Percentiles rank a stretch among this genome's conserved stretches.
These are phyloP conservation scores for Saussurea involucrata DNA, from an alignment of 129 eudicot genomes.

Conservation along the genomic window DNA sequence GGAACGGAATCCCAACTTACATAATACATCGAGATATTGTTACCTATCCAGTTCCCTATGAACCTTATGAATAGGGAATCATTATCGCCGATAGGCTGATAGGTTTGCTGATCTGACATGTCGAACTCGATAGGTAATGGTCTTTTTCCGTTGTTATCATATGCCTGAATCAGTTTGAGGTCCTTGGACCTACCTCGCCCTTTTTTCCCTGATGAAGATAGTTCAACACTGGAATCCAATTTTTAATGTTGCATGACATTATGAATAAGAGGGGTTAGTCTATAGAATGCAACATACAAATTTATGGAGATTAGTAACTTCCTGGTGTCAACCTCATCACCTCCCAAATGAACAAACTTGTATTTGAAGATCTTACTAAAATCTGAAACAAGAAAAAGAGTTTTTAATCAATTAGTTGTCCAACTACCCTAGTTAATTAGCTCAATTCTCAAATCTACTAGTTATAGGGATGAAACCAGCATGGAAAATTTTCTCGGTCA, in stretches of 20 bases:
- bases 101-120: no score
- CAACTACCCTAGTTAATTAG: background rate
- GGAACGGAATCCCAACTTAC: no score
- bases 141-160: no score
- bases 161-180: no score
- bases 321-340: slow-evolving; percentile 95
- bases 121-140: no score
- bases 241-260: background rate
- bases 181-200: no score
- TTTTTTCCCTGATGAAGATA: no score
- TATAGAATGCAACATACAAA: background rate
- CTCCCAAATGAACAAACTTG: slow-evolving; percentile 93
- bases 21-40: no score
- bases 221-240: background rate
- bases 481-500: background rate
- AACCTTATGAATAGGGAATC: no score
- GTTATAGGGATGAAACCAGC: background rate
- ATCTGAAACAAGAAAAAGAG: slow-evolving; percentile 54
- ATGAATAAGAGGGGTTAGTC: background rate
- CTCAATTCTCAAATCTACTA: background rate
- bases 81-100: no score
- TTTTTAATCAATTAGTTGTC: background rate
- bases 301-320: slow-evolving; percentile 28
- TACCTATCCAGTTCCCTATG: no score
- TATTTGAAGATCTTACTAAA: slow-evolving; percentile 85